Percentiles rank a stretch among this genome's conserved stretches.
These are phyloP conservation scores for Myriangium duriaei DNA, from an alignment of 2,329 filamentous ascomycete species.

Conservation along the genomic window DNA sequence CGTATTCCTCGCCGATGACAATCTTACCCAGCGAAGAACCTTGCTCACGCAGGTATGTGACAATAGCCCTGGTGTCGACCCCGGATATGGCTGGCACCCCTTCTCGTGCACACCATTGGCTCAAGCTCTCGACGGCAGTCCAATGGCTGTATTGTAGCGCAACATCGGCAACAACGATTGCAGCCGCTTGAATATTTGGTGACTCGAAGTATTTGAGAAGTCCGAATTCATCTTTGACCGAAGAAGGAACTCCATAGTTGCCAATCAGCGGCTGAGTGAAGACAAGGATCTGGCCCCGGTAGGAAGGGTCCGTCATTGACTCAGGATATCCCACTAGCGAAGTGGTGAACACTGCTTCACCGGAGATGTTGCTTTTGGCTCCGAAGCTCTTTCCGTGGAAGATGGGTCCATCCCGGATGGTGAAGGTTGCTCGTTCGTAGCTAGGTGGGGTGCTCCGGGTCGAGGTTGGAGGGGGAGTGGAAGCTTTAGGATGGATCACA, in stretches of 20 bases:
- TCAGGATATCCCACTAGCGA: conserved; percentile 96
- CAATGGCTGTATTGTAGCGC: conserved; percentile 93
- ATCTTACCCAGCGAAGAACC: conserved; percentile 93
- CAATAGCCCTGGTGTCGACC: conserved; percentile 92
- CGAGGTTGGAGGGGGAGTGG: conserved; percentile 49
- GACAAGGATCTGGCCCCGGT: conserved; percentile 83
- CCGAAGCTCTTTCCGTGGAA: conserved; percentile 96
- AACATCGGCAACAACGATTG: conserved; percentile 90
- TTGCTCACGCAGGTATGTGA: conserved; percentile 89
- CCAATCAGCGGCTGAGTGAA: conserved; percentile 97
- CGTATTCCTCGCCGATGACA: conserved; percentile 92
- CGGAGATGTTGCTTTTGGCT: conserved; percentile 90
- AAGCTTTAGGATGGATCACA: conserved; percentile 56
- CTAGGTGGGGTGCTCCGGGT: conserved; percentile 54
- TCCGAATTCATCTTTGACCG: conserved; percentile 71
- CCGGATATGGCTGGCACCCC: conserved; percentile 93
- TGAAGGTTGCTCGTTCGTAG: conserved; percentile 77
- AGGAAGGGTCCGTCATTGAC: conserved; percentile 59
- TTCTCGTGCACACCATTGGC: conserved; percentile 91
- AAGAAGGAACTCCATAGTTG: conserved; percentile 94
- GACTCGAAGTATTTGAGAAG: conserved; percentile 97
- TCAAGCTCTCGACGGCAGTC: conserved; percentile 90
- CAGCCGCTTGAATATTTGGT: conserved; percentile 90
- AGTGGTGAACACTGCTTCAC: conserved; percentile 97
- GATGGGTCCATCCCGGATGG: conserved; percentile 87